Evolutionary conservation across 2,329 filamentous ascomycete species (phyloP), one percentile per base, ranked within the genome.

Genomic region (Xylariaceae sp.): DNA sequence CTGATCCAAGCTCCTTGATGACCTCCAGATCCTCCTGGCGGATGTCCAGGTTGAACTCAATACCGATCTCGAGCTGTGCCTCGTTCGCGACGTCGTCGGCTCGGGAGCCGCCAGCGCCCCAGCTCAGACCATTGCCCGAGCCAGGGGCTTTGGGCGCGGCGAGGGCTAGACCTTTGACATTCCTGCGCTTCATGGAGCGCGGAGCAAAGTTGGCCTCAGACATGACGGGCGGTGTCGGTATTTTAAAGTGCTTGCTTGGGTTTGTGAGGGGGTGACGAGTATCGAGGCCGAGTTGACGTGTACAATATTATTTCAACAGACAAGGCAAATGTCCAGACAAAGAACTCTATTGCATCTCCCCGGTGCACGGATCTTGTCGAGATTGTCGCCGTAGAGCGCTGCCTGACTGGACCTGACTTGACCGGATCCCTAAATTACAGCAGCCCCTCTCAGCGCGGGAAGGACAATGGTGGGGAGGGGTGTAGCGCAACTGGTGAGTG

Each of bases 131-230:
- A 56, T 75, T 76, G 70, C 86, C 85, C 61, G 83, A 89, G 69
- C 91, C 84, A 57, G 85, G 78, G 53, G 84, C 79, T 63, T 91
- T 90, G 48, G 90, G 88, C 51, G 88, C 82, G 23, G 88, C 86
- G 72, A 99, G 81, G 67, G 92, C 92, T 54, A 99, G 87, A 44
- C 92, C 93, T 79, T 97, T 97, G 76, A 96, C 89, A 74, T 99
- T 99, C 85, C 97, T 97, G 82, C 93, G 88, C 87, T 97, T 97
- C 87, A 99, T 89, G 63, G 94, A 95, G 76, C 84, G 84, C 76
- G 83, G 83, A 64, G 83, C 82, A 68, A 87, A 86, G 39, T 60
- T 64, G 51, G 77, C 71, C 70, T 87, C 84, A 68, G 82, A 81
- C 85, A 88, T 88, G 72, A 66, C 74, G 73, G 68, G 64, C 57